phyloP scores from a whole-genome alignment of 345 rosid genomes.

The Eucalyptus guilfoylei region DNA sequence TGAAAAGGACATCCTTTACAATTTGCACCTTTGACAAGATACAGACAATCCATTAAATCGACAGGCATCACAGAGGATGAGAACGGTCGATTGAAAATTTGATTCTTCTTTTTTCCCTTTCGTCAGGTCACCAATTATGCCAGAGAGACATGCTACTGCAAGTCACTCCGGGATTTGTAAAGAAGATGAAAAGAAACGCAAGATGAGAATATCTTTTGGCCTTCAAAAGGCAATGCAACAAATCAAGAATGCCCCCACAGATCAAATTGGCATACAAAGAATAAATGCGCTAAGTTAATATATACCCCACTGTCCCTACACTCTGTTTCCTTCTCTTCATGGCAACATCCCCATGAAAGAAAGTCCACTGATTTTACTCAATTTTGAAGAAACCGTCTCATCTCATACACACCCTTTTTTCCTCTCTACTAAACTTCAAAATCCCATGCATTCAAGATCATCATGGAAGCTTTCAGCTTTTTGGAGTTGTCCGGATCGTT shows the following conservation, averaged over 20 bases:
- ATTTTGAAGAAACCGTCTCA: not conserved
- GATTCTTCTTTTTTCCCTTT: not conserved
- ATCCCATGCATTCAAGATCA: not conserved
- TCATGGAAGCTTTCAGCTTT: conserved; percentile 1
- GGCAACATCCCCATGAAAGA: conserved; percentile 36
- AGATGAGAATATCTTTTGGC: not conserved
- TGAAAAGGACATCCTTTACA: not conserved
- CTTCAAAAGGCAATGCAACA: not conserved
- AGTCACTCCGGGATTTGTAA: not conserved
- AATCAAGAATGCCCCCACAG: not conserved
- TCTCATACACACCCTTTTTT: not conserved
- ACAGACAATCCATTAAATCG: not conserved
- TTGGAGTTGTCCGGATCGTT: conserved; percentile 8
- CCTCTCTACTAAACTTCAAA: not conserved
- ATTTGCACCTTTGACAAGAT: not conserved
- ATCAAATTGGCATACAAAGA: not conserved
- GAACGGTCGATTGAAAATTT: not conserved
- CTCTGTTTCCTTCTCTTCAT: conserved; percentile 36
- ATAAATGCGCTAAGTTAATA: not conserved
- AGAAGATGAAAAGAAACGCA: not conserved
- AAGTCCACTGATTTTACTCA: conserved; percentile 27
- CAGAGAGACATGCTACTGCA: not conserved
- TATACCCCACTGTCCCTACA: conserved; percentile 13
- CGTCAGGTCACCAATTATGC: not conserved
- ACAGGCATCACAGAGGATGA: not conserved